These are phyloP conservation scores for Brassica nigra DNA, from an alignment of 345 rosid species.

Conservation along the genomic window DNA sequence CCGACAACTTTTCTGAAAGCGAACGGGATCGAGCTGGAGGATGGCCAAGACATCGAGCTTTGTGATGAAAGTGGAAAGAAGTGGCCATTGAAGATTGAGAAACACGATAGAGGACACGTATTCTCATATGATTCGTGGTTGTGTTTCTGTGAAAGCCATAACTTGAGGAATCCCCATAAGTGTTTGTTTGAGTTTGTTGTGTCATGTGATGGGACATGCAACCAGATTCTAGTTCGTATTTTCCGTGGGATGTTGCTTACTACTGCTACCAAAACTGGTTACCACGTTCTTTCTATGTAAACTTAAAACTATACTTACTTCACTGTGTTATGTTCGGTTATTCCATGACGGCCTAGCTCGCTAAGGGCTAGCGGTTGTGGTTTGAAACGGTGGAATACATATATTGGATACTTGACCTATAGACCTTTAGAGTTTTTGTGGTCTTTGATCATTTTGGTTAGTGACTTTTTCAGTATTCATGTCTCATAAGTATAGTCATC, in stretches of 20 bases:
- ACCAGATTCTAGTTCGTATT: conserved; percentile 24
- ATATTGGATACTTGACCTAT: not conserved
- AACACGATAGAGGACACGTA: not conserved
- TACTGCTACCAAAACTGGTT: not conserved
- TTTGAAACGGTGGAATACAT: not conserved
- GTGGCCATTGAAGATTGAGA: conserved; percentile 25
- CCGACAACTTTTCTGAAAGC: conserved; percentile 27
- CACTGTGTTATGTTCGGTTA: not conserved
- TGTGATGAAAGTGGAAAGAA: conserved; percentile 37
- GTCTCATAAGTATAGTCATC: not conserved
- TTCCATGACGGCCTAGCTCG: not conserved
- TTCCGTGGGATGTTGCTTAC: conserved; percentile 19
- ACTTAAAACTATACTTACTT: not conserved
- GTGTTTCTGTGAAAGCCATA: conserved; percentile 8
- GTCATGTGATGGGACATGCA: conserved; percentile 28
- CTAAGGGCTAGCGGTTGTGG: not conserved
- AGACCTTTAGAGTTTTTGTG: not conserved
- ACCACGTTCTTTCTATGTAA: conserved; percentile 28
- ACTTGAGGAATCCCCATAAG: not conserved
- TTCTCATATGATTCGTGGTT: conserved; percentile 20
- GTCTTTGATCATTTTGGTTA: not conserved
- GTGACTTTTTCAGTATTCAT: not conserved
- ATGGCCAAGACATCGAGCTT: conserved; percentile 20
- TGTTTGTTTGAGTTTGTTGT: conserved; percentile 36
- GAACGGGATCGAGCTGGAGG: conserved; percentile 26